phyloP scores from a whole-genome alignment of 2,329 filamentous ascomycete species.

The Alternaria gaisen region DNA sequence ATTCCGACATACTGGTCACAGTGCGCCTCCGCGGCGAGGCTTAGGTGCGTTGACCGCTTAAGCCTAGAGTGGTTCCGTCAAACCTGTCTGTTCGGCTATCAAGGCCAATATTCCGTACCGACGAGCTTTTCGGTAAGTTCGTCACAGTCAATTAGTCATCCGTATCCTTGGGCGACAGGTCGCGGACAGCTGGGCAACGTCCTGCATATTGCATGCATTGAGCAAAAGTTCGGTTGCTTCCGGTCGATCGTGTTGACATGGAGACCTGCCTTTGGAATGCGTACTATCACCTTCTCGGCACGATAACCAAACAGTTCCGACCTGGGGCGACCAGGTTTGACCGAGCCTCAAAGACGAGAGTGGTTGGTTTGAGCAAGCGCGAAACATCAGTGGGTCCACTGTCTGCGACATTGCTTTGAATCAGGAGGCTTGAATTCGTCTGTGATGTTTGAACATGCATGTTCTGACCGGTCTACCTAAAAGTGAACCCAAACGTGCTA shows the following conservation, averaged over 20 bases:
- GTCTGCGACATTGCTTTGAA: constrained; percentile 19
- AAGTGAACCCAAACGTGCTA: constrained; percentile 20
- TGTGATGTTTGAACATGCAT: constrained; percentile 24
- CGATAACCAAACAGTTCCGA: constrained; percentile 38
- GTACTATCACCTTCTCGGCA: constrained; percentile 31
- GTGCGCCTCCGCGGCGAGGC: constrained; percentile 19
- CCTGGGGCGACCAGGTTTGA: constrained; percentile 37
- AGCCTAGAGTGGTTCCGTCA: constrained; percentile 14
- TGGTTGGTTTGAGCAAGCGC: constrained; percentile 32
- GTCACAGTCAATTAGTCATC: constrained; percentile 27
- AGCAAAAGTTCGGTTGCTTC: constrained; percentile 45
- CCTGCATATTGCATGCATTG: constrained; percentile 44
- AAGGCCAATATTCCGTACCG: constrained; percentile 7
- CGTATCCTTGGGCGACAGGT: constrained; percentile 16
- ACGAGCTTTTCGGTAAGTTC: constrained; percentile 28
- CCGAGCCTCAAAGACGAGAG: constrained; percentile 19
- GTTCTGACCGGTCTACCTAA: constrained; percentile 26
- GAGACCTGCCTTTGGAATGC: constrained; percentile 36
- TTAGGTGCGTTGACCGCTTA: constrained; percentile 20
- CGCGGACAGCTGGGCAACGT: constrained; percentile 26
- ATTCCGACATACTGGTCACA: constrained; percentile 19
- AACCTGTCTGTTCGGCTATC: constrained; percentile 22
- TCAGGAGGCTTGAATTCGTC: constrained; percentile 21
- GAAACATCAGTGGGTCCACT: constrained; percentile 11
- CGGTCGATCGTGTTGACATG: constrained; percentile 39